Percentiles rank a stretch among this genome's conserved stretches.
These are phyloP conservation scores for Fusarium pseudonygamai DNA, from an alignment of 2,329 filamentous ascomycete genomes.

Conservation along the genomic window DNA sequence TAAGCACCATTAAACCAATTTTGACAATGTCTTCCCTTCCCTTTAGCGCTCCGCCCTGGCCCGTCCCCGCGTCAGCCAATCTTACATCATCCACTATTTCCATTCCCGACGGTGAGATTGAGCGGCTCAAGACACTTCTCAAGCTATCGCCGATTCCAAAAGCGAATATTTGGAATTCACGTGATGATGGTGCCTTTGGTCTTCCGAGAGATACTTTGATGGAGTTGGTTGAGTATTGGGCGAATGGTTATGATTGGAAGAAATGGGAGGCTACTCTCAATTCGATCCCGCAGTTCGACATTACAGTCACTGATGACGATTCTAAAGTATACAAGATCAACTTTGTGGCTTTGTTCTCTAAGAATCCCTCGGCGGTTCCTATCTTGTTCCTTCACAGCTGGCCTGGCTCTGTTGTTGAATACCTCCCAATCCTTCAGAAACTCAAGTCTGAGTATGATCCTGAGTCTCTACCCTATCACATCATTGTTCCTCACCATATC, in stretches of 20 bases:
- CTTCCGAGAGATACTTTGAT: not conserved
- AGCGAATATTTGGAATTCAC: not conserved
- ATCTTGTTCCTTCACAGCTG: constrained; percentile 27
- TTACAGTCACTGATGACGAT: constrained; percentile 12
- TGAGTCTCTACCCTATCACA: constrained; percentile 6
- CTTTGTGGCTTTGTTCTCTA: constrained; percentile 20
- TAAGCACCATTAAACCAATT: not conserved
- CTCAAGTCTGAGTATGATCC: not conserved
- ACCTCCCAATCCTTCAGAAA: constrained; percentile 18
- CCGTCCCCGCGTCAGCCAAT: constrained; percentile 9
- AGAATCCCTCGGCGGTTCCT: not conserved
- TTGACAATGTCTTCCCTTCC: not conserved
- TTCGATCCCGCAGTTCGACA: constrained; percentile 25
- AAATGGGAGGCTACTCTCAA: constrained; percentile 31
- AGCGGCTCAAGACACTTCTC: constrained; percentile 1
- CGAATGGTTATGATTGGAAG: constrained; percentile 5
- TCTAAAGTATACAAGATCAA: constrained; percentile 10
- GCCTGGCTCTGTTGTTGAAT: constrained; percentile 31
- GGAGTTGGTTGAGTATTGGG: constrained; percentile 4
- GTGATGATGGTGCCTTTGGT: not conserved
- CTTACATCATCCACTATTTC: constrained; percentile 18
- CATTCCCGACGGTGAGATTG: not conserved
- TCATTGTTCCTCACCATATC: constrained; percentile 12
- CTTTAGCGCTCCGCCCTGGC: not conserved
- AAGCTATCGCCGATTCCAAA: not conserved